Percentiles rank a stretch among this genome's conserved stretches.
Conservation (phyloP, 352 stramenopile genomes). For the Globisporangium nodosum region DNA sequence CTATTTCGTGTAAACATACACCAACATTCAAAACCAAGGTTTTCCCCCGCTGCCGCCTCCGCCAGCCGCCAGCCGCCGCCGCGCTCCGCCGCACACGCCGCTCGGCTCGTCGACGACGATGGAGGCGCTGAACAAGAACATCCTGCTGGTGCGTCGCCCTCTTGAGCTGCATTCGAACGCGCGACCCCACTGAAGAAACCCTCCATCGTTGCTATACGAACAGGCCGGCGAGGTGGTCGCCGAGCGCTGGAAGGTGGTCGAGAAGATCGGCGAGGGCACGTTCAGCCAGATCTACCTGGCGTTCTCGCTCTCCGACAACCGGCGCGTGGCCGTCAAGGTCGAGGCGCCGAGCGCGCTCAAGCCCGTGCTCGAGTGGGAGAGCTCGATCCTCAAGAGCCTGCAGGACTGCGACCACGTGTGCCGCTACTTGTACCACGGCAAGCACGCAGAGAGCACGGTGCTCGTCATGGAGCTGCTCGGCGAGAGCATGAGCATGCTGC, state of each 20-base stretch:
- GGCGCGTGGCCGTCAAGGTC: constrained; percentile 83
- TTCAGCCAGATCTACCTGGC: constrained; percentile 89
- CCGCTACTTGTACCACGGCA: constrained; percentile 82
- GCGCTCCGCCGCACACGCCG: not conserved
- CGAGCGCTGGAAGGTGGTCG: constrained; percentile 77
- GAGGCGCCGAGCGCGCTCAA: constrained; percentile 83
- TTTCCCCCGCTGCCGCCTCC: not conserved
- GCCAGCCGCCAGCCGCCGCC: not conserved
- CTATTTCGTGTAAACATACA: not conserved
- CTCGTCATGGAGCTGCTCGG: constrained; percentile 86
- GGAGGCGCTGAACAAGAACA: constrained; percentile 81
- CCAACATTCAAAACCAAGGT: not conserved
- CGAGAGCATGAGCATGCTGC: constrained; percentile 87
- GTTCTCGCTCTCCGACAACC: constrained; percentile 62
- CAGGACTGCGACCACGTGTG: constrained; percentile 82
- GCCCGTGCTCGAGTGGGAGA: constrained; percentile 87
- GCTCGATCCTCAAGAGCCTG: constrained; percentile 79
- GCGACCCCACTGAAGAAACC: too few species aligned
- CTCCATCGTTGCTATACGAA: not conserved
- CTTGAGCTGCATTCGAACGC: too few species aligned
- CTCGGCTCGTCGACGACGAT: constrained; percentile 10
- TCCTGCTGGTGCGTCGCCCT: constrained; percentile 47
- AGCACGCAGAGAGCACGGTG: constrained; percentile 81
- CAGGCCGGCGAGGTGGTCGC: constrained; percentile 80
- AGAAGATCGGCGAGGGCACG: constrained; percentile 87